Base-by-base conservation (phyloP, 179 eudicot species). In the Silene coronaria region DNA sequence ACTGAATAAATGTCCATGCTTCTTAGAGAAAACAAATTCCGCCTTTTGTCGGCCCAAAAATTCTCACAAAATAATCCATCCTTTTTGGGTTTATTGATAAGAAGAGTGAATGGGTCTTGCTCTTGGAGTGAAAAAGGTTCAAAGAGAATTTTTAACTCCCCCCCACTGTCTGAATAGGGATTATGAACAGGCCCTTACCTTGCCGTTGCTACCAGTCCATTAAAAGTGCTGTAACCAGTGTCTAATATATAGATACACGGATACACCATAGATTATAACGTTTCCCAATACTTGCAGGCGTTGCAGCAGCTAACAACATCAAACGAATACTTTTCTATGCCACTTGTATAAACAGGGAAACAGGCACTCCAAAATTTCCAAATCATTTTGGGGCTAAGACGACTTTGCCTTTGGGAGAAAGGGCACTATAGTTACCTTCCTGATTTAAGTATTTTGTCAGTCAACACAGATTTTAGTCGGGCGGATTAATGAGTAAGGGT, bases 221-320 rank as follows among this genome's bases (percentile, higher is more conserved):
- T 34, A 24, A 14, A 48, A 34, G 11, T 48, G 38, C 22, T 24
- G 5, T 48, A 46, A 70, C 34, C 60, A 26, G 73, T 48, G 28
- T 67, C 24, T 67, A 11, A 19, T 45, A 36, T 42, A 10, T 42
- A 42, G 48, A 7, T 11, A 28, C 32, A 28, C 32, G 1, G 3
- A 19, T 63, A n/a, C 70, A 66, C 70, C 19, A 66, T 66, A 16
- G 36, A 16, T 21, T 0, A 14, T 8, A 70, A 70, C 16, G 60
- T 70, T 70, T 0, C 73, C 48, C 22, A 70, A 26, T 51, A 23
- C 3, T 46, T 14, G 16, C 73, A 26, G 73, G 38, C 16, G 73
- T 46, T 14, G 16, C 73, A 26, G 73, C 60, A 26, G 73, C 60
- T 26, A 45, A 70, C 17, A 23, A 51, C 73, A 13, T 46, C 38